phyloP scores from a whole-genome alignment of 371 early-diverging fungal genomes.

The Mortierella sp. region DNA sequence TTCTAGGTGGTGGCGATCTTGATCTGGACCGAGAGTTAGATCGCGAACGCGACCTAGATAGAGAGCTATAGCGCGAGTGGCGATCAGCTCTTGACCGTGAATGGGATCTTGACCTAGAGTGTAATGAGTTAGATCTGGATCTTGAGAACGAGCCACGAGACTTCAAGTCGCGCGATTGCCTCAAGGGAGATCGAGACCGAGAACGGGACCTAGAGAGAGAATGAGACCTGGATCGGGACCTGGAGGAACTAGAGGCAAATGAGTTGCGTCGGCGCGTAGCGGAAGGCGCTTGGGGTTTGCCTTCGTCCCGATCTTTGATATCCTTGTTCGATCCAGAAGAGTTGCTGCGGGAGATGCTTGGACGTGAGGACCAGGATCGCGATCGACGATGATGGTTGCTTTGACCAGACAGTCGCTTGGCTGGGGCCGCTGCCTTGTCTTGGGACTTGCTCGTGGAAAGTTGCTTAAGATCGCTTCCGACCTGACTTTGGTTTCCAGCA shows the following conservation, averaged over 20 bases:
- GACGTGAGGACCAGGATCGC: conserved; percentile 45
- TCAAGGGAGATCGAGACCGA: conserved; percentile 7
- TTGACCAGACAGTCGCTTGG: conserved; percentile 26
- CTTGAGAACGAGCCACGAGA: conserved; percentile 18
- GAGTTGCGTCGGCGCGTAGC: conserved; percentile 27
- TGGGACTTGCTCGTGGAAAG: not conserved
- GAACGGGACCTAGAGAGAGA: conserved; percentile 31
- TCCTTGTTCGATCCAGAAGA: not conserved
- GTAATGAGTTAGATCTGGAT: conserved; percentile 17
- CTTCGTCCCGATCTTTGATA: conserved; percentile 3
- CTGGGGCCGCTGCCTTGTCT: not conserved
- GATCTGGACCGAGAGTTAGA: conserved; percentile 21
- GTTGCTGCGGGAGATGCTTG: conserved; percentile 2
- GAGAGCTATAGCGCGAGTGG: conserved; percentile 18
- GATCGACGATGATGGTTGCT: conserved; percentile 39
- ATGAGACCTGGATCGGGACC: conserved; percentile 28
- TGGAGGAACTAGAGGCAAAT: conserved; percentile 19
- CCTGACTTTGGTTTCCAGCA: conserved; percentile 9
- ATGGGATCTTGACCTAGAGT: conserved; percentile 31
- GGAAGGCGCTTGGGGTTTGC: not conserved
- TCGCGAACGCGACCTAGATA: conserved; percentile 28
- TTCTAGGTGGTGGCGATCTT: not conserved
- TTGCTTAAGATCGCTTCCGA: conserved; percentile 1
- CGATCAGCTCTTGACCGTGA: not conserved
- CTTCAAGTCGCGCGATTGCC: not conserved